Evolutionary conservation across 2,329 filamentous ascomycete genomes (phyloP), one percentile per base, ranked within the genome.

Genomic region (Lachnellula arida): DNA sequence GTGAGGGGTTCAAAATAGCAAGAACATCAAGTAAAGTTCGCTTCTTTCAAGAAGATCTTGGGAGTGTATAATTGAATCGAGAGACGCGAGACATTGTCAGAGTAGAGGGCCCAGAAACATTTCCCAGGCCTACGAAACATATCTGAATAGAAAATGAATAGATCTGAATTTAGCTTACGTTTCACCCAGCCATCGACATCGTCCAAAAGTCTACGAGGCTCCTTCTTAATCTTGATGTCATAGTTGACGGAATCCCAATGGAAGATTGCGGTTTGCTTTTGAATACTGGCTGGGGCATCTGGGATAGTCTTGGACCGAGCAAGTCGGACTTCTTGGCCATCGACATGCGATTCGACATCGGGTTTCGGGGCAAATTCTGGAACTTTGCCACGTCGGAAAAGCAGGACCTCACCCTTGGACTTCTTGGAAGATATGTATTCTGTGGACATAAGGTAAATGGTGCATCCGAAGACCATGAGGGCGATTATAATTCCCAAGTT

Each of bases 111-210:
- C 28, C 9, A 32, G 28, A 2, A 32, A 28, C 9, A 32, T 32
- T 9, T 12, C 28, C 28, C 9, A 32, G 28, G 9, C 28, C 28
- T 4, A 32, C 28, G 28, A 32, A 32, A 32, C 9, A 32, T 12
- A 0, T 12, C 28, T 32, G 9, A 32, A 32, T 4, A 11, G 28
- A 9, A 32, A 32, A 32, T 32, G 4, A 32, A 32, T 12, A 12
- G 9, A 12, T 32, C 9, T 12, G 9, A 12, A 32, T 32, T 32
- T 11, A 32, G 28, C 28, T 32, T 32, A 32, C 28, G 92, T 73
- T 95, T 94, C 57, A 97, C 91, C 89, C 90, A 97, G 37, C 92
- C 92, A 67, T 95, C 88, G 12, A 96, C 89, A 60, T 94, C 78
- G 65, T 96, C 86, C 57, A 97, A 76, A 65, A 97, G 88, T 44